Evolutionary conservation across 441 rosid species (phyloP), one percentile per base, ranked within the genome.

Genomic region (Hura crepitans): DNA sequence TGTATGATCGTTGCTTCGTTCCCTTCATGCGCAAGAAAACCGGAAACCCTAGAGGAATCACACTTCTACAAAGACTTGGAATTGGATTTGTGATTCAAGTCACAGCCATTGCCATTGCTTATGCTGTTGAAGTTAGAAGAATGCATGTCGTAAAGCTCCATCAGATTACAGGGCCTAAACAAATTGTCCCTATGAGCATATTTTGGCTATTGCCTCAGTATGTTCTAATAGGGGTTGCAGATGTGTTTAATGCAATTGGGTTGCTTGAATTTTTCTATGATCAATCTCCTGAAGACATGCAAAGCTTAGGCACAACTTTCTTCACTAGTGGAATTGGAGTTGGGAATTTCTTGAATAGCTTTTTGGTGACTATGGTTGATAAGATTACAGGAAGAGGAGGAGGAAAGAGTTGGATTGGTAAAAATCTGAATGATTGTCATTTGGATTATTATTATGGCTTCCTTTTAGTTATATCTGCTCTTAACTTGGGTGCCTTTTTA

Each of bases 241-340:
- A 93, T 70, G 97, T 86, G 73, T 93, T 93, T 50, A 85, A 81
- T 43, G 97, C 92, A 0, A 86, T 89, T 59, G 97, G 91, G 51
- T 71, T 85, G 72, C 85, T 90, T 4, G 97, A 90, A 78, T 93
- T 93, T 73, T 93, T 93, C 87, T 89, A 89, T 45, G 96, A 93
- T 69, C 98, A 93, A 50, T 83, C 96, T 3, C 97, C 97, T 0
- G 91, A 87, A 58, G 92, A 87, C 49, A 89, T 93, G 97, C 91
- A 90, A 69, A 93, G 97, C 84, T 86, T 90, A 0, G 98, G 98
- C 50, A 92, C 98, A 5, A 85, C 96, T 7, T 92, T 87, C 81
- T 92, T 88, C 82, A 90, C 97, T 0, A 90, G 93, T 67, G 93
- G 92, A 51, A 86, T 90, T 12, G 98, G 98, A 1, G 80, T 85